These are phyloP conservation scores for Chytridium lagenaria DNA, from an alignment of 371 early-diverging fungal species.

Conservation along the genomic window DNA sequence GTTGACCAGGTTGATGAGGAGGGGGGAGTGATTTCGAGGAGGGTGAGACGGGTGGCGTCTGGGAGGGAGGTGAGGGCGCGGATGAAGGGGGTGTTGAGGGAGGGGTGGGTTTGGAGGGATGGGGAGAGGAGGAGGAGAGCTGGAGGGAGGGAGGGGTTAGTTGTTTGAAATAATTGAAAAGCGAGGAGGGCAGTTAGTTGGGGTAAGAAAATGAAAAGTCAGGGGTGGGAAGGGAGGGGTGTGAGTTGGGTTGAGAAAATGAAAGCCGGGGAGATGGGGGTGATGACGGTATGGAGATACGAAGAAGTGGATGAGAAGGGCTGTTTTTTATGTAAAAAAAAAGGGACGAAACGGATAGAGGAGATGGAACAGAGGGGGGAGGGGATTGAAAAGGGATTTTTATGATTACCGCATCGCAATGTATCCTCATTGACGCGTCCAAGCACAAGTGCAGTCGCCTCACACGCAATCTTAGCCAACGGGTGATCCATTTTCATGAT, in stretches of 20 bases:
- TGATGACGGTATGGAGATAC: too few relatives aligned
- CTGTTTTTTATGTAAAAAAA: background rate
- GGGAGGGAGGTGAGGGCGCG: conserved; percentile 27
- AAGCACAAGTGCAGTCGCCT: conserved; percentile 29
- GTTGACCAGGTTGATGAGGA: conserved; percentile 7
- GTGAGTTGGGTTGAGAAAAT: too few relatives aligned
- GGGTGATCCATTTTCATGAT: background rate
- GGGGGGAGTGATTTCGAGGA: conserved; percentile 18
- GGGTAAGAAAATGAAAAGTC: too few relatives aligned
- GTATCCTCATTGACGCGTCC: conserved; percentile 30
- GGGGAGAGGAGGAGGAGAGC: conserved; percentile 34
- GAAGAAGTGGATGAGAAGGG: background rate
- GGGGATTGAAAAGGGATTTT: background rate
- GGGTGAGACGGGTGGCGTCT: conserved; percentile 11
- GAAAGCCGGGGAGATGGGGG: too few relatives aligned
- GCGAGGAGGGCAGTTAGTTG: too few relatives aligned
- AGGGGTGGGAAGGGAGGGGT: too few relatives aligned
- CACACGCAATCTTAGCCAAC: conserved; percentile 22
- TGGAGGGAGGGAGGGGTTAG: background rate
- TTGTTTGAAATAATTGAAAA: background rate
- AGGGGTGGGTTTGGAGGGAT: conserved; percentile 27
- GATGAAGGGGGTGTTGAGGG: conserved; percentile 39
- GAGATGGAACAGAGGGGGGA: background rate
- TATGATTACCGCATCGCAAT: conserved; percentile 26
- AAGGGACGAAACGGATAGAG: background rate